Percentiles rank a stretch among this genome's conserved stretches.
phyloP scores from a whole-genome alignment of 192 early-diverging fungal genomes.

The Linnemannia exigua region DNA sequence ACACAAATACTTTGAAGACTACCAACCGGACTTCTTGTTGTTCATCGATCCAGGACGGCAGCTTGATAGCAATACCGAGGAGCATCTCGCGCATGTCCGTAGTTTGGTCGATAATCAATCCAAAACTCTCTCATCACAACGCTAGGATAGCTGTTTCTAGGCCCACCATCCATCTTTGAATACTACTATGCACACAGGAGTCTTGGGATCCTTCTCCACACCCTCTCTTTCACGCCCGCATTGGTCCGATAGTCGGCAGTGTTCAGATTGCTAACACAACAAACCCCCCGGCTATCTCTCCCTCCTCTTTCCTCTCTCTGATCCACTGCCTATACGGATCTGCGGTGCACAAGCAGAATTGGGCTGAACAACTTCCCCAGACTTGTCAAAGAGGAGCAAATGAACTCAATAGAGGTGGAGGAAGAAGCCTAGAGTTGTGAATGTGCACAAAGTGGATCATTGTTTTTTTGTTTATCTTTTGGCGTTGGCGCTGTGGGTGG shows the following conservation, averaged over 20 bases:
- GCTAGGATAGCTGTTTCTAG: neutral
- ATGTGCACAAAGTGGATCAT: too few species aligned
- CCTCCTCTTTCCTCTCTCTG: neutral
- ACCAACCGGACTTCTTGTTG: conserved; percentile 53
- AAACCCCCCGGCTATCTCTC: neutral
- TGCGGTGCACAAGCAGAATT: too few species aligned
- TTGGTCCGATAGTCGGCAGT: neutral
- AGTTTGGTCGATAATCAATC: conserved; percentile 11
- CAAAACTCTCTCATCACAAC: neutral
- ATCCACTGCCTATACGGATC: too few species aligned
- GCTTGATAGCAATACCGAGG: conserved; percentile 43
- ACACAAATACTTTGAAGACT: conserved; percentile 58
- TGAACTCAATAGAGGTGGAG: too few species aligned
- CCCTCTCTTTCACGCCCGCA: neutral
- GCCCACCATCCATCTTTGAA: too few species aligned
- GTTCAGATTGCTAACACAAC: neutral
- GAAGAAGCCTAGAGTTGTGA: too few species aligned
- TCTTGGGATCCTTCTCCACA: too few species aligned
- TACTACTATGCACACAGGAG: too few species aligned
- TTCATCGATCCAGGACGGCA: conserved; percentile 43
- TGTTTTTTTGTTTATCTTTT: too few species aligned
- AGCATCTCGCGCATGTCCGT: conserved; percentile 21
- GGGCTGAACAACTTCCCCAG: too few species aligned
- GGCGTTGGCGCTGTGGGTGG: too few species aligned
- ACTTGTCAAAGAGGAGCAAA: too few species aligned